phyloP scores from a whole-genome alignment of 805 yeast species.

The Candida schatavii region DNA sequence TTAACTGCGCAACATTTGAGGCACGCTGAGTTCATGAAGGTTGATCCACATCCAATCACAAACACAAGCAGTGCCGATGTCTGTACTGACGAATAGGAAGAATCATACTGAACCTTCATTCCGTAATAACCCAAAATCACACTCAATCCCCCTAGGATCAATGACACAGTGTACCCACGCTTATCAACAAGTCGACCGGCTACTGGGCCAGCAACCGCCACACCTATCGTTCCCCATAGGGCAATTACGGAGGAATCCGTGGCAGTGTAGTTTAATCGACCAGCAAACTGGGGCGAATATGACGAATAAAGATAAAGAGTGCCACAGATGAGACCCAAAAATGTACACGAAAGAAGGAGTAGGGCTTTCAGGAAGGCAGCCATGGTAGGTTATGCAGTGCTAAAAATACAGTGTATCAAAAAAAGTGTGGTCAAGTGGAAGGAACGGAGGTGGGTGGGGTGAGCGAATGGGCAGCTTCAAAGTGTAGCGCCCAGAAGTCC shows the following conservation, averaged over 20 bases:
- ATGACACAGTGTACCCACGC: constrained; percentile 54
- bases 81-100: constrained; percentile 33
- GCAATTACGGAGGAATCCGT: constrained; percentile 64
- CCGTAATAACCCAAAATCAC: constrained; percentile 56
- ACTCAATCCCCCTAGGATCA: constrained; percentile 47
- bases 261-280: constrained; percentile 53
- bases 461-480: no score
- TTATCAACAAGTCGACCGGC: constrained; percentile 65
- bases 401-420: no score
- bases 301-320: constrained; percentile 75
- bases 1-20: constrained; percentile 72
- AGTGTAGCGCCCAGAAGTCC: no score
- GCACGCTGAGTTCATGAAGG: constrained; percentile 60
- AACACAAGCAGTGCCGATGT: constrained; percentile 48
- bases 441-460: no score
- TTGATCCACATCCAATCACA: constrained; percentile 66
- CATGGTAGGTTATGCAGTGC: no score
- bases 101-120: constrained; percentile 49
- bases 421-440: no score
- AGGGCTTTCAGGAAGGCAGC: constrained; percentile 19
- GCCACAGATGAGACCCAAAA: constrained; percentile 60
- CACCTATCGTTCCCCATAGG: constrained; percentile 64
- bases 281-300: constrained; percentile 74
- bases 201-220: constrained; percentile 61
- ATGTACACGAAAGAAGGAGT: constrained; percentile 29